These are phyloP conservation scores for Geranium brycei DNA, from an alignment of 345 rosid genomes.

Conservation along the genomic window DNA sequence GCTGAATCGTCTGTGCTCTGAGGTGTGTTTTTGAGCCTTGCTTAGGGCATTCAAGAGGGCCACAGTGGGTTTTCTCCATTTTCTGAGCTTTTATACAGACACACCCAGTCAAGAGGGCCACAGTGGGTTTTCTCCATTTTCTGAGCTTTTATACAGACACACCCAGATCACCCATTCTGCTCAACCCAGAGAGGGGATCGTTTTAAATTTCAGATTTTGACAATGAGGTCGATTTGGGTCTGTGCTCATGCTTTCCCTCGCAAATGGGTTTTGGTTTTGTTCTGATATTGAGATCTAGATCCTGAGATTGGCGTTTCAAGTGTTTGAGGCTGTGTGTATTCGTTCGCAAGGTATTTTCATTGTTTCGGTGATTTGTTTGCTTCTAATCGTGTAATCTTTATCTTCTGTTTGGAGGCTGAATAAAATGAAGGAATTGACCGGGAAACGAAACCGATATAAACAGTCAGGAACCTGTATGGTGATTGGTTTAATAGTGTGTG, in stretches of 20 bases:
- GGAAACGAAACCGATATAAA: not conserved
- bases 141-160: constrained; percentile 5
- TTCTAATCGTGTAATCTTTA: not conserved
- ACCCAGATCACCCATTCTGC: constrained; percentile 9
- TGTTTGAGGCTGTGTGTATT: not conserved
- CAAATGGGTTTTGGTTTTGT: constrained; percentile 8
- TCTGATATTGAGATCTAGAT: constrained; percentile 4
- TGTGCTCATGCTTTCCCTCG: constrained; percentile 5
- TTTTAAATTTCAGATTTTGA: constrained; percentile 10
- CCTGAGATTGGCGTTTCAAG: constrained; percentile 7
- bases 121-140: constrained; percentile 1
- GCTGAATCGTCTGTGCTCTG: not conserved
- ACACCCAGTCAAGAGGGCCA: not conserved
- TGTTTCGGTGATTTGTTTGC: not conserved
- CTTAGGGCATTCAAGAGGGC: not conserved
- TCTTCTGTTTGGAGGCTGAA: not conserved
- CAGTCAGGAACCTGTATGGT: not conserved
- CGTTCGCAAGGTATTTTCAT: not conserved
- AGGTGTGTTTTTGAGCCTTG: not conserved
- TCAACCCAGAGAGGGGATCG: constrained; percentile 25
- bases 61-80: constrained; percentile 1
- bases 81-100: constrained; percentile 5
- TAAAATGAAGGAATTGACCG: not conserved
- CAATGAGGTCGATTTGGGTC: constrained; percentile 17
- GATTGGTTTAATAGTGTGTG: not conserved